Percentiles rank a stretch among this genome's conserved stretches.
These are phyloP conservation scores for Artemisia argyi DNA, from an alignment of 129 eudicot genomes.

Conservation along the genomic window DNA sequence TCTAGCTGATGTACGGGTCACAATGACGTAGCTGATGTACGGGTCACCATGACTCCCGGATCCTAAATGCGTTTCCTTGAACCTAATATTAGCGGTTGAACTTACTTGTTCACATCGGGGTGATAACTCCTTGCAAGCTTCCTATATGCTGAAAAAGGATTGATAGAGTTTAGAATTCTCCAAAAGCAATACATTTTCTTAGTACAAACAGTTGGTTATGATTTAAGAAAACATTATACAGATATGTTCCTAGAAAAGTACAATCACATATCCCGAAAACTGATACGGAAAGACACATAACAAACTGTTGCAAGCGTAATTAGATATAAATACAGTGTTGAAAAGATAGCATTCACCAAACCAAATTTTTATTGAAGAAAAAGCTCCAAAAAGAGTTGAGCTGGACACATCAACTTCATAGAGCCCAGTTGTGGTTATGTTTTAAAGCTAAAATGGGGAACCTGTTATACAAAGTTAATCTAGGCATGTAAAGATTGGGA, in stretches of 20 bases:
- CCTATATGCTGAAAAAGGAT: conserved; percentile 68
- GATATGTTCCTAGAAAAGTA: not conserved
- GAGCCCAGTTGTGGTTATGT: not conserved
- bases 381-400: conserved; percentile 14
- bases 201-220: conserved; percentile 18
- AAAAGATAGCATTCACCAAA: conserved; percentile 14
- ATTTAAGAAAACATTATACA: conserved; percentile 14
- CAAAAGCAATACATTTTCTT: not conserved
- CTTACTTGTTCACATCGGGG: conserved; percentile 99
- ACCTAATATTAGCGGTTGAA: conserved; percentile 19
- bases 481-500: too few species aligned
- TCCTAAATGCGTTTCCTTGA: too few species aligned
- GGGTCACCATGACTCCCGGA: too few species aligned
- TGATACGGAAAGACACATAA: conserved; percentile 10
- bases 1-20: too few species aligned
- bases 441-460: not conserved
- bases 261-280: not conserved
- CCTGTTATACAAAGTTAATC: too few species aligned
- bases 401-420: not conserved
- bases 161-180: conserved; percentile 4
- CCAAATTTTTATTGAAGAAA: conserved; percentile 6
- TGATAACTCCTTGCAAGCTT: conserved; percentile 95
- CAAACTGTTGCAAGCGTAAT: conserved; percentile 11
- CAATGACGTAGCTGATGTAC: too few species aligned
- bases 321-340: not conserved